Base-by-base conservation (phyloP, 106 monocot species). In the Apostasia ramifera region DNA sequence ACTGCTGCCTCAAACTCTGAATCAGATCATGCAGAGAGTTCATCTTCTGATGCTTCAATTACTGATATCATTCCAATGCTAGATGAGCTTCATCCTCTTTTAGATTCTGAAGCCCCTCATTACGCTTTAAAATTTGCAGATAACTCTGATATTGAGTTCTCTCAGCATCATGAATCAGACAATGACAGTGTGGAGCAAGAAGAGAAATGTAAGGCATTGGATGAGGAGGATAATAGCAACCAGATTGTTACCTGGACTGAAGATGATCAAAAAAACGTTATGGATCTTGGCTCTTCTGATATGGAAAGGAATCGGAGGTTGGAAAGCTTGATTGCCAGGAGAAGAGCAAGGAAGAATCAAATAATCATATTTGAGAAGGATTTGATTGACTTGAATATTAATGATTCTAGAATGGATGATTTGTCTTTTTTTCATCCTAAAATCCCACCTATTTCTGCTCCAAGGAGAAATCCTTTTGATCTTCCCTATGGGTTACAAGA, bases 181-280 rank as follows among this genome's bases (percentile, higher is more conserved):
- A 75, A 82, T 55, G 66, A 63, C 44, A 76, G 67, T 55, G 66
- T 26, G 11, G 77, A 79, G 43, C 73, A 74, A 46, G 80, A 75
- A 49, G 75, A 72, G 53, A 80, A 78, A 56, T 64, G 70, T 10
- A 58, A 76, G 26, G 26, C 26, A 37, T 63, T 59, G 54, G 75
- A 66, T 42, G 76, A 57, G 42, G 15, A 74, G 4, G 81, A 79
- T 12, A 78, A 73, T 43, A 65, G 47, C 37, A 63, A 63, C 55
- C 69, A 69, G 61, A 61, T 63, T 6, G 71, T 91, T 56, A 59
- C 51, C 49, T 91, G 91, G 91, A 91, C 86, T 40, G 86, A 73
- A 59, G 77, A 91, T 82, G 91, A 86, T 79, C 63, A 69, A 60
- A 85, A 83, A 68, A 86, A 85, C 69, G 51, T 88, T 10, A 78